Percentiles rank a stretch among this genome's conserved stretches.
Conservation (phyloP, 1,284 basidiomycete species). For the Tremellales sp. region DNA sequence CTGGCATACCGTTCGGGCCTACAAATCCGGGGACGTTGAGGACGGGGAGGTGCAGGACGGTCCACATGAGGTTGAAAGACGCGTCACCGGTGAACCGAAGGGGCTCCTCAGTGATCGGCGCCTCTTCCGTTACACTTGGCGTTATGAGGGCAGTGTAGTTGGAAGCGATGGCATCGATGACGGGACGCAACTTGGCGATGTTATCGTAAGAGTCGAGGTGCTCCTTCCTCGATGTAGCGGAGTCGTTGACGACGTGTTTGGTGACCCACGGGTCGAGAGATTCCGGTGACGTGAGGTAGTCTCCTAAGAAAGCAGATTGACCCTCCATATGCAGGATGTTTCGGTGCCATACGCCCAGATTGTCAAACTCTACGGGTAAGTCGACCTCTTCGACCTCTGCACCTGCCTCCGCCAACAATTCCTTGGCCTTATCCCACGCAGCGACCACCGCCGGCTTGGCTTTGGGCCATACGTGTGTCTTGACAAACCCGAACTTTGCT, state of each 20-base stretch:
- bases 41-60: conserved; percentile 25
- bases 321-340: conserved; percentile 27
- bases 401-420: conserved; percentile 14
- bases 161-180: conserved; percentile 20
- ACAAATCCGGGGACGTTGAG: conserved; percentile 28
- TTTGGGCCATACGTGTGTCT: conserved; percentile 23
- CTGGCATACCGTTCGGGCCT: conserved; percentile 22
- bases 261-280: conserved; percentile 17
- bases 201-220: conserved; percentile 26
- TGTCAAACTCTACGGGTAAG: conserved; percentile 17
- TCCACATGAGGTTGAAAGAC: conserved; percentile 31
- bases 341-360: conserved; percentile 17
- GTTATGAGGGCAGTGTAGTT: conserved; percentile 27
- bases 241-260: conserved; percentile 19
- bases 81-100: conserved; percentile 25
- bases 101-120: conserved; percentile 19
- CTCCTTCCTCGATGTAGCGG: conserved; percentile 8
- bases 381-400: conserved; percentile 27
- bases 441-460: conserved; percentile 11
- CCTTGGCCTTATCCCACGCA: conserved; percentile 18
- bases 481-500: conserved; percentile 29
- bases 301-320: conserved; percentile 17
- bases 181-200: conserved; percentile 20
- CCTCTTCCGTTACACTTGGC: conserved; percentile 23
- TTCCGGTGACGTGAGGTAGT: conserved; percentile 16